Evolutionary conservation across 257 asterid species (phyloP).

Genomic region (Jaltomata sinuosa): DNA sequence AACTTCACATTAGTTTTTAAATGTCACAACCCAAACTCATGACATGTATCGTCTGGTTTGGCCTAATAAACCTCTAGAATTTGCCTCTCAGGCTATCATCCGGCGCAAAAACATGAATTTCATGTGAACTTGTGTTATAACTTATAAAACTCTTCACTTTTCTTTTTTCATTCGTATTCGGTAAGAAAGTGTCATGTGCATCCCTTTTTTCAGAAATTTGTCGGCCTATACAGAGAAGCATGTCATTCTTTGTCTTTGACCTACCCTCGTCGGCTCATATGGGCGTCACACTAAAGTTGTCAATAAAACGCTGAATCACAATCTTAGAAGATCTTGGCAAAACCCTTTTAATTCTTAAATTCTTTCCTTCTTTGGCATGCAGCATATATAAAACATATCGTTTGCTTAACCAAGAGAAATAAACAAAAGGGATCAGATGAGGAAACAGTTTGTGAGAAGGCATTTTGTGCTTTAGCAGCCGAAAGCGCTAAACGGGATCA

Average conservation of each 20-base stretch:
- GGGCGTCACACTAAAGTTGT: not conserved
- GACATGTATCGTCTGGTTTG: not conserved
- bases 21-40: not conserved
- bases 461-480: constrained; percentile 13
- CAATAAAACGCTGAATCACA: not conserved
- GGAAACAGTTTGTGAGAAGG: not conserved
- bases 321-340: not conserved
- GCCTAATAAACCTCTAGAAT: not conserved
- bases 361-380: not conserved
- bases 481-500: constrained; percentile 2
- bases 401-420: not conserved
- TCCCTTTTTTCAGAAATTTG: not conserved
- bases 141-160: not conserved
- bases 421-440: not conserved
- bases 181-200: not conserved
- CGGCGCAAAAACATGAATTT: not conserved
- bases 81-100: not conserved
- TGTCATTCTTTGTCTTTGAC: not conserved
- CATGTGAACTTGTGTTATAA: not conserved
- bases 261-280: not conserved
- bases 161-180: not conserved
- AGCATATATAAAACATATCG: not conserved
- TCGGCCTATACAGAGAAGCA: not conserved
- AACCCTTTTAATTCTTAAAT: not conserved
- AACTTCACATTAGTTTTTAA: not conserved